Evolutionary conservation across 768 basidiomycete genomes (phyloP), one percentile per base, ranked within the genome.

Genomic region (Leucocoprinus birnbaumii): DNA sequence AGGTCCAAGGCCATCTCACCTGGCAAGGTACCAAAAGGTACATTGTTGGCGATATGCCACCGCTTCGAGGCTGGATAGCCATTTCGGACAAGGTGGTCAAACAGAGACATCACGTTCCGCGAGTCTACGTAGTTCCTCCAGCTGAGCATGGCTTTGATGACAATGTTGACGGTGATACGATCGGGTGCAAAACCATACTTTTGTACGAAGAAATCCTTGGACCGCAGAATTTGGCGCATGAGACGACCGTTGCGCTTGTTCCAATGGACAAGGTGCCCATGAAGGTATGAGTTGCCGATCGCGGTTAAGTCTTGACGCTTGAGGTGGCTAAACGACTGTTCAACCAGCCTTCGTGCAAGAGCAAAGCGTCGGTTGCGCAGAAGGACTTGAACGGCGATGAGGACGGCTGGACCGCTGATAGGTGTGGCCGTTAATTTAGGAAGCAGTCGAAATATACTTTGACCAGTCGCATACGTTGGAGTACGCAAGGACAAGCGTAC

Each of bases 151-250:
- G 76, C 78, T 63, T 84, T 85, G 57, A 89, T 56, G 42, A 91
- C 49, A 45, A 91, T 80, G 62, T 92, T 91, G 53, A 80, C 70
- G 3, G 91, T 91, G 37, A 87, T 72, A 9, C 84, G 76, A 64
- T 93, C 89, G 8, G 85, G 81, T 10, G 63, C 63, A 63, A 91
- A 88, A 6, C 68, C 74, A 35, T 75, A 73, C 42, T 71, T 63
- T 46, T 67, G 60, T 42, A 71, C 64, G 26, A 91, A 74, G 11
- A 70, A 57, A 34, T 73, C 65, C 51, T 82, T 72, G 26, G 74
- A 66, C 3, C 63, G 65, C 18, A 79, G 48, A 24, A 79, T 59
- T 56, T 71, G 72, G 22, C 76, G 72, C n/a, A 85, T 68, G 11
- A 78, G 68, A 44, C 76, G 74, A 26, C 71, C 73, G 53, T 80